Evolutionary conservation across 805 yeast genomes (phyloP).

Genomic region (Grigorovia yakushimaensis): DNA sequence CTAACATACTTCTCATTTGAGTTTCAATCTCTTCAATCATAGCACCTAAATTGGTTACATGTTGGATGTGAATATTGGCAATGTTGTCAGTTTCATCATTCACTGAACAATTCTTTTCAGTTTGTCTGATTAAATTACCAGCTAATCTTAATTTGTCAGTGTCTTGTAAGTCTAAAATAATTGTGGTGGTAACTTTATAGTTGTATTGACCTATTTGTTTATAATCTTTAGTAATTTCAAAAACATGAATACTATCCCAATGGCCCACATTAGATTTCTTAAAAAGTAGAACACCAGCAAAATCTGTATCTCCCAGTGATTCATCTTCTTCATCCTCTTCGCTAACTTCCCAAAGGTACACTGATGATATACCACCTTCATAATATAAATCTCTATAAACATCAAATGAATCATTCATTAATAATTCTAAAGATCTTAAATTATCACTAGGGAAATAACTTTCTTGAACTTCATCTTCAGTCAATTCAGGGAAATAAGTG

Average conservation of each 20-base stretch:
- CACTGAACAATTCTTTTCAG: slow-evolving; percentile 41
- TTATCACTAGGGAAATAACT: slow-evolving; percentile 64
- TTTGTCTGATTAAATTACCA: slow-evolving; percentile 82
- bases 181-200: slow-evolving; percentile 79
- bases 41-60: slow-evolving; percentile 76
- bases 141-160: slow-evolving; percentile 40
- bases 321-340: slow-evolving; percentile 29
- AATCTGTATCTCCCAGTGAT: slow-evolving; percentile 24
- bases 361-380: slow-evolving; percentile 88
- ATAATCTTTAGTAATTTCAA: slow-evolving; percentile 51
- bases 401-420: slow-evolving; percentile 86
- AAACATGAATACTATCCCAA: slow-evolving; percentile 94
- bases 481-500: slow-evolving; percentile 36
- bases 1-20: slow-evolving; percentile 74
- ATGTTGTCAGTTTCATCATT: slow-evolving; percentile 12
- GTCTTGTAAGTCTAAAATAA: slow-evolving; percentile 59
- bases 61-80: slow-evolving; percentile 41
- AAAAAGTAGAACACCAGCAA: slow-evolving; percentile 86
- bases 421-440: slow-evolving; percentile 64
- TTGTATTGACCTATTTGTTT: slow-evolving; percentile 23
- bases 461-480: slow-evolving; percentile 46
- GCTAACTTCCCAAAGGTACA: slow-evolving; percentile 89
- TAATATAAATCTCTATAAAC: slow-evolving; percentile 87
- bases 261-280: slow-evolving; percentile 52
- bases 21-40: slow-evolving; percentile 82